Base-by-base conservation (phyloP, 441 rosid genomes). In the Theobroma grandiflorum region DNA sequence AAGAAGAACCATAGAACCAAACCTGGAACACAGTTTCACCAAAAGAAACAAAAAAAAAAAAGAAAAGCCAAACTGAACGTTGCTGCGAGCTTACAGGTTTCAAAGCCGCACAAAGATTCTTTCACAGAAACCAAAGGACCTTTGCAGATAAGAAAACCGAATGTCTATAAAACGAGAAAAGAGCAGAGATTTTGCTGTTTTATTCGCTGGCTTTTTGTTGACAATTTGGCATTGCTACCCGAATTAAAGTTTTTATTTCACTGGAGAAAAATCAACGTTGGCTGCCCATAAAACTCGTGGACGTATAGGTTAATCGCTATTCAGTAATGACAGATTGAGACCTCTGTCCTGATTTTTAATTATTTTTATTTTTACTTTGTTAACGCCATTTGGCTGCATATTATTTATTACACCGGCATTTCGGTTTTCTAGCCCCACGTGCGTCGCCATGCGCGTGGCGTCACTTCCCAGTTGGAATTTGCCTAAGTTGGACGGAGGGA, bases 1-100 rank as follows among this genome's bases (percentile, higher is more conserved):
- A 67, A 43, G 18, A 42, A 67, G 52, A 67, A 67, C 71, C 71
- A 40, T 66, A 20, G 55, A 68, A 71, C 31, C 45, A 72, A 45
- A 72, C 75, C 75, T 72, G 31, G 33, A 69, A 69, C 74, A 6
- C 8, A 69, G 40, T 47, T 33, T 3, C 31, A 26, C 31, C 31
- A 26, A 26, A 26, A 26, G 31, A 26, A 26, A 26, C 31, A 26
- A 26, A 26, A 1, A 11, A 50, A 26, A 69, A 14, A 47, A 26
- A 26, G n/a, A 69, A 69, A 15, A 14, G 37, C 35, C 57, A 6
- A 47, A 12, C 9, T 69, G n/a, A 72, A 67, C 33, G 45, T 43
- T 22, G 53, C 73, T 38, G 49, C 33, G 31, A 67, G 43, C 35
- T 67, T 33, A 58, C 76, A 7, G 38, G 76, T 42, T 73, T 73